phyloP scores from a whole-genome alignment of 768 basidiomycete species.

The Mycena venus region DNA sequence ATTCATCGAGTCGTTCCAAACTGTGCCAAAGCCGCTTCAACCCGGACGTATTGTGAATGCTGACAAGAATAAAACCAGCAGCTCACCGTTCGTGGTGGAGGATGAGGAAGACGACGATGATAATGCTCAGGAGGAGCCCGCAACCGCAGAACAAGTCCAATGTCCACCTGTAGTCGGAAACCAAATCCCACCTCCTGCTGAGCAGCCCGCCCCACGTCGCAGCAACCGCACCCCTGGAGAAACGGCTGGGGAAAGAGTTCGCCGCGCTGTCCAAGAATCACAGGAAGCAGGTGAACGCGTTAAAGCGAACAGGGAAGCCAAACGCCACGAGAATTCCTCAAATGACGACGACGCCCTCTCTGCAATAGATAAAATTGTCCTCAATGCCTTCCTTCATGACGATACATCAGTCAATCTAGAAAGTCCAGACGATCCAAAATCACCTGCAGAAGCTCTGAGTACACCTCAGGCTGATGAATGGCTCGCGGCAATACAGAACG shows the following conservation, averaged over 20 bases:
- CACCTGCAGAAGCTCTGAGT: neutral
- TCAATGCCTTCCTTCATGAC: neutral
- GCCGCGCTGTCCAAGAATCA: neutral
- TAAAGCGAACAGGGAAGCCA: neutral
- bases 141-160: no score
- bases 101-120: neutral
- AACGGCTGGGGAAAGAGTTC: neutral
- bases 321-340: neutral
- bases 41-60: neutral
- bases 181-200: no score
- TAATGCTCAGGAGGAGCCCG: neutral
- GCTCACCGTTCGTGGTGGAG: no score
- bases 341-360: neutral
- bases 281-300: neutral
- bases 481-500: no score
- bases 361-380: neutral
- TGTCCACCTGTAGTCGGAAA: neutral
- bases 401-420: neutral
- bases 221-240: neutral
- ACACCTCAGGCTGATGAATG: no score
- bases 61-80: neutral
- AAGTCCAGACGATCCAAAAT: neutral
- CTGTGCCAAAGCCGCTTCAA: neutral
- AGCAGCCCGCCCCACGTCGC: neutral
- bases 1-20: constrained; percentile 37